Percentiles rank a stretch among this genome's conserved stretches.
phyloP scores from a whole-genome alignment of 106 monocot genomes.

The Acorus calamus region DNA sequence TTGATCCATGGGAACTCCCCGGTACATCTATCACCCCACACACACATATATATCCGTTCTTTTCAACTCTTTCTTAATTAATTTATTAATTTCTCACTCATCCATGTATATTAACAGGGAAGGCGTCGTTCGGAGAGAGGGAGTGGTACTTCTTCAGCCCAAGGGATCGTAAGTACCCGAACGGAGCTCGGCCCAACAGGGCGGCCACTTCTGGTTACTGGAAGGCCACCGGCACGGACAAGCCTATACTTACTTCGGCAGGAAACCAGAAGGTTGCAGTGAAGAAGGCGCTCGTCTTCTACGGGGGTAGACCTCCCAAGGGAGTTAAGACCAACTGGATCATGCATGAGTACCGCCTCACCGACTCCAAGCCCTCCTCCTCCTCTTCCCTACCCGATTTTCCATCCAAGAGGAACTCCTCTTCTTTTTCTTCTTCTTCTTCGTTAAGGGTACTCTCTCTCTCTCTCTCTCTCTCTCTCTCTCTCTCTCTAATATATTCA shows the following conservation, averaged over 20 bases:
- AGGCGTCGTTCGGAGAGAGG: constrained; percentile 28
- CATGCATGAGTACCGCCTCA: constrained; percentile 34
- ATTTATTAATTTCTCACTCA: too few relatives aligned
- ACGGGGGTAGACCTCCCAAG: constrained; percentile 23
- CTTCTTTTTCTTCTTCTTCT: too few relatives aligned
- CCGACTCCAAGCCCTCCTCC: constrained; percentile 2
- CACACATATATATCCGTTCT: too few relatives aligned
- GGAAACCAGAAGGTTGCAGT: constrained; percentile 15
- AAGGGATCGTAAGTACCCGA: too few relatives aligned
- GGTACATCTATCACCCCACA: neutral
- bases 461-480: neutral
- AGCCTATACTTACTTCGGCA: constrained; percentile 10
- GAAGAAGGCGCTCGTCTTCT: constrained; percentile 19
- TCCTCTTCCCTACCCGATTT: neutral
- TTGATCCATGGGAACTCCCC: constrained; percentile 34
- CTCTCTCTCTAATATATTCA: neutral
- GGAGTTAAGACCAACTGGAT: constrained; percentile 37
- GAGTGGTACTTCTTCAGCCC: constrained; percentile 16
- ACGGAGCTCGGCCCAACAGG: constrained; percentile 4
- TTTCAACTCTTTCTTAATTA: too few relatives aligned
- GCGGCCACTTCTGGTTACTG: constrained; percentile 1
- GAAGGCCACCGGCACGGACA: constrained; percentile 14
- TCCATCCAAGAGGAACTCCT: constrained; percentile 5
- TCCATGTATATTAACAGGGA: neutral
- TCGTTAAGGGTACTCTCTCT: constrained; percentile 9